Evolutionary conservation across 1,284 basidiomycete species (phyloP).

Genomic region (Abortiporus biennis): DNA sequence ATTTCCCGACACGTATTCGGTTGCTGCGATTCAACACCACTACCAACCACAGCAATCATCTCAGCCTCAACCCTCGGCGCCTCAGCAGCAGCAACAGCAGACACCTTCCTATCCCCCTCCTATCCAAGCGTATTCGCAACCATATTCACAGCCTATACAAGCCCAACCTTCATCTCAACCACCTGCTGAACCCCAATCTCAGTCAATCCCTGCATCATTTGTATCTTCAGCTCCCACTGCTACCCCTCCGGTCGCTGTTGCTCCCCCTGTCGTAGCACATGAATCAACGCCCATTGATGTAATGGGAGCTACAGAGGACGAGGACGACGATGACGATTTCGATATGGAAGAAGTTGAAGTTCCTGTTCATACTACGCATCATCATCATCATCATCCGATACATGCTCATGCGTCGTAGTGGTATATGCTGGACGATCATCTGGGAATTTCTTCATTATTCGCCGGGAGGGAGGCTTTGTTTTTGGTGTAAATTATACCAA

Average conservation of each 20-base stretch:
- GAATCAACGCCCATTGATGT: neutral
- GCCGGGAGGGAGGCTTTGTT: no score
- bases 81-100: no score
- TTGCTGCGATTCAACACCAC: neutral
- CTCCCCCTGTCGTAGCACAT: neutral
- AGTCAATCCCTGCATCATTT: neutral
- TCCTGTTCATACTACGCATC: neutral
- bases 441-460: no score
- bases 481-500: no score
- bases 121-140: neutral
- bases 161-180: slow-evolving; percentile 12
- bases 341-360: slow-evolving; percentile 28
- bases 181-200: slow-evolving; percentile 11
- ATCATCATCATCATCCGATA: no score
- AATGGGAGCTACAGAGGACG: slow-evolving; percentile 11
- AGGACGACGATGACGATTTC: slow-evolving; percentile 26
- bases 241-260: neutral
- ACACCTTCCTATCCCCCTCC: no score
- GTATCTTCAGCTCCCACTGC: neutral
- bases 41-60: neutral
- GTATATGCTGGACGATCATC: no score
- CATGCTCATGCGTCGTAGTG: no score
- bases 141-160: neutral
- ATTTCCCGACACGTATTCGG: no score
- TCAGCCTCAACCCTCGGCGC: no score